Evolutionary conservation across 2,329 filamentous ascomycete species (phyloP).

Genomic region (Sporothrix luriei): DNA sequence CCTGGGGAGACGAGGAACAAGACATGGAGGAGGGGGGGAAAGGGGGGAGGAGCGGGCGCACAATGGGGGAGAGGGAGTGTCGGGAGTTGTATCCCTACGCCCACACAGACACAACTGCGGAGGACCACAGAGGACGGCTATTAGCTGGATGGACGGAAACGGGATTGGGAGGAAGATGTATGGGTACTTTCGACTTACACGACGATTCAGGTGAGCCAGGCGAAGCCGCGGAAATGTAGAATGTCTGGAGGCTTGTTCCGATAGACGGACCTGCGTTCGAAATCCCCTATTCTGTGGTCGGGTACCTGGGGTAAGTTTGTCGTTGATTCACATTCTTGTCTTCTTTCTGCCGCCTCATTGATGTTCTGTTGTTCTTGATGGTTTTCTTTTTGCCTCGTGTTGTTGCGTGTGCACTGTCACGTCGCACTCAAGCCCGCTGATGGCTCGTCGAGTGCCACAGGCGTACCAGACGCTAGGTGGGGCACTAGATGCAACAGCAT

Average conservation of each 20-base stretch:
- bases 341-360: neutral
- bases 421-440: conserved; percentile 4
- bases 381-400: conserved; percentile 12
- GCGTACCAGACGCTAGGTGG: conserved; percentile 3
- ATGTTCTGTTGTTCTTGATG: neutral
- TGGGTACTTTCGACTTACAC: conserved; percentile 27
- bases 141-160: conserved; percentile 32
- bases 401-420: conserved; percentile 1
- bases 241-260: neutral
- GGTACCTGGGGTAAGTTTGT: too few relatives aligned
- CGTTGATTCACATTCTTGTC: neutral
- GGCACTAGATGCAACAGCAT: neutral
- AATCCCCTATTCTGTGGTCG: too few relatives aligned
- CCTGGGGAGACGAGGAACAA: conserved; percentile 7
- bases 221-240: neutral
- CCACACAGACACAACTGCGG: conserved; percentile 25
- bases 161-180: conserved; percentile 21
- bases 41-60: conserved; percentile 33
- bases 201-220: neutral
- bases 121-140: conserved; percentile 8
- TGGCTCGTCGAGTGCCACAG: conserved; percentile 6
- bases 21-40: conserved; percentile 28
- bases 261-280: too few relatives aligned
- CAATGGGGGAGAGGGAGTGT: conserved; percentile 29
- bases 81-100: conserved; percentile 12